A percentile compares a stretch with the other conserved stretches of the same genome.
These are phyloP conservation scores for Colletotrichum godetiae DNA, from an alignment of 2,329 filamentous ascomycete species.

Conservation along the genomic window DNA sequence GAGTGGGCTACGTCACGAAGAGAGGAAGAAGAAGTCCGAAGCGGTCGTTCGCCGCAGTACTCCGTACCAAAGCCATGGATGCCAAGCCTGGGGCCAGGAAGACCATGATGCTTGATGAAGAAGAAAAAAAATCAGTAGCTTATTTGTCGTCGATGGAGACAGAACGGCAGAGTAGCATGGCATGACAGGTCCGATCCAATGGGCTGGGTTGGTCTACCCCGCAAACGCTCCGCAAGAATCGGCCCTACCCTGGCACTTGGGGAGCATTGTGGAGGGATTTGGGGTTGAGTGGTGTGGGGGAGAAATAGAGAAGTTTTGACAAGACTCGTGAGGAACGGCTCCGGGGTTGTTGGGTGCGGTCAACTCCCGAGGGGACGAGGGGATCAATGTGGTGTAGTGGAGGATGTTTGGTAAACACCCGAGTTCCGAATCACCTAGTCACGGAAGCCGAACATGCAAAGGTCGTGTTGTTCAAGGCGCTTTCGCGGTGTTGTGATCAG, in stretches of 20 bases:
- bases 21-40: constrained; percentile 4
- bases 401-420: not conserved
- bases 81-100: not conserved
- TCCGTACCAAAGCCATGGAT: not conserved
- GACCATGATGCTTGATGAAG: not conserved
- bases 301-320: not conserved
- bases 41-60: not conserved
- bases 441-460: not conserved
- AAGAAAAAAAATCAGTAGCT: not conserved
- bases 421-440: not conserved
- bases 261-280: constrained; percentile 22
- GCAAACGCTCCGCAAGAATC: constrained; percentile 26
- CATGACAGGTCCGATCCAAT: constrained; percentile 15
- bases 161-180: too few species aligned
- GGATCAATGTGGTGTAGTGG: constrained; percentile 1
- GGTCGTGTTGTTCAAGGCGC: too few species aligned
- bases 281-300: constrained; percentile 30
- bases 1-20: constrained; percentile 21
- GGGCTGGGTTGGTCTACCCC: constrained; percentile 23
- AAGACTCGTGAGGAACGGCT: not conserved
- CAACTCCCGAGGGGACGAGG: constrained; percentile 21
- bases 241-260: constrained; percentile 20
- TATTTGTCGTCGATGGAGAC: not conserved
- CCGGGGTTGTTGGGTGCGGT: constrained; percentile 4
- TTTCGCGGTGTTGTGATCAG: too few species aligned